Evolutionary conservation across 805 yeast species (phyloP).

Genomic region (Saccharomycopsis sp.): DNA sequence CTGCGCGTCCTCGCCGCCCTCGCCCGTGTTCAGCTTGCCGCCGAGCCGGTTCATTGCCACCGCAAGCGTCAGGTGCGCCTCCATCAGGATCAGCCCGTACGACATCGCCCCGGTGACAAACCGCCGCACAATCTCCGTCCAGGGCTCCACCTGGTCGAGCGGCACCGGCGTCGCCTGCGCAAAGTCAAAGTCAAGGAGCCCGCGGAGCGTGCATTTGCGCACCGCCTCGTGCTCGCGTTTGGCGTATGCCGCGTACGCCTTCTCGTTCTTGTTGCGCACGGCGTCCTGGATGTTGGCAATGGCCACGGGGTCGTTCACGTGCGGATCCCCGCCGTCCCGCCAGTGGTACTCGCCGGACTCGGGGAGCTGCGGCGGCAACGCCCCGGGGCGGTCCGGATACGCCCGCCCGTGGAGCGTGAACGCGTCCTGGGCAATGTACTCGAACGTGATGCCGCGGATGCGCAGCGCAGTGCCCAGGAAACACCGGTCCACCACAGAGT

Average conservation of each 20-base stretch:
- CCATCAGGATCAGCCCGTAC: constrained; percentile 97
- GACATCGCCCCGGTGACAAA: constrained; percentile 99
- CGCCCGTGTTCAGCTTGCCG: constrained; percentile 97
- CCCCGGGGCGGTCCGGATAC: constrained; percentile 67
- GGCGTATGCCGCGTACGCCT: constrained; percentile 84
- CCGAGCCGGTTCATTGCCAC: constrained; percentile 98
- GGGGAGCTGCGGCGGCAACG: constrained; percentile 63
- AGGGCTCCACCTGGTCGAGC: constrained; percentile 96
- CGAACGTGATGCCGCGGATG: constrained; percentile 92
- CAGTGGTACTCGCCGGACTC: constrained; percentile 97
- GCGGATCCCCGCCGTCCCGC: constrained; percentile 98
- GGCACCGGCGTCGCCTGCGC: constrained; percentile 71
- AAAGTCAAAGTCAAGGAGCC: constrained; percentile 85
- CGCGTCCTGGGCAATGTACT: constrained; percentile 94
- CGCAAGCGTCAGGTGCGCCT: constrained; percentile 94
- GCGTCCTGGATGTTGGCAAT: constrained; percentile 96
- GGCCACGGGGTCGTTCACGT: constrained; percentile 90
- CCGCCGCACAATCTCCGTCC: constrained; percentile 97
- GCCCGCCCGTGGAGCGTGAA: constrained; percentile 91
- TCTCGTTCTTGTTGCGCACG: constrained; percentile 93
- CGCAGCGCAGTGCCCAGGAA: constrained; percentile 97
- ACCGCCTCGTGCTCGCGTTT: constrained; percentile 89
- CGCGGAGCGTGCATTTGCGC: constrained; percentile 88
- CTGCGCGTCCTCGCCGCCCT: constrained; percentile 98
- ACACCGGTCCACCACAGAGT: constrained; percentile 90